Evolutionary conservation across 1,284 basidiomycete species (phyloP).

Genomic region (Coniferiporia sulphurascens): DNA sequence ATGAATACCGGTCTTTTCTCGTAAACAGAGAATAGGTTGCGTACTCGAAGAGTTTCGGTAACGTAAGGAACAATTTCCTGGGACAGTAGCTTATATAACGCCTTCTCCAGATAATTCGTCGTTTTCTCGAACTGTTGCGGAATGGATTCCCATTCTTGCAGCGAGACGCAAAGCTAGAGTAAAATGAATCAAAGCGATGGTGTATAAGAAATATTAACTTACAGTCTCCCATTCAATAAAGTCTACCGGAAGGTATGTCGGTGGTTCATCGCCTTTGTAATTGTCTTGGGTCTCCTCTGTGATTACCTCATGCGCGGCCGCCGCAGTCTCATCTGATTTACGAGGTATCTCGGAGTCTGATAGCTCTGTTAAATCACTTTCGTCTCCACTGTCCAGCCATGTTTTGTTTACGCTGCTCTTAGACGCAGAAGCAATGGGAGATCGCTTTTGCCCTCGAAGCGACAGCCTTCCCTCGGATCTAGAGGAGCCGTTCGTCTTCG

Average conservation of each 20-base stretch:
- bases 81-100: conserved; percentile 63
- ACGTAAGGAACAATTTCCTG: conserved; percentile 65
- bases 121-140: conserved; percentile 67
- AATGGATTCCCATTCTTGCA: conserved; percentile 76
- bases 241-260: conserved; percentile 34
- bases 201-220: conserved; percentile 26
- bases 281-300: conserved; percentile 16
- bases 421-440: not conserved
- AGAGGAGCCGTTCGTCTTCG: not conserved
- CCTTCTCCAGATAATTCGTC: conserved; percentile 75
- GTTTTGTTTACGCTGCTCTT: conserved; percentile 35
- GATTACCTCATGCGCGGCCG: conserved; percentile 16
- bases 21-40: conserved; percentile 22
- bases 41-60: conserved; percentile 56
- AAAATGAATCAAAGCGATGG: not conserved
- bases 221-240: conserved; percentile 86
- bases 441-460: not conserved
- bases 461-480: conserved; percentile 21
- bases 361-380: conserved; percentile 69
- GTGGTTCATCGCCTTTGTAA: conserved; percentile 22
- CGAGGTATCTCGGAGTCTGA: conserved; percentile 35
- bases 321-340: conserved; percentile 19
- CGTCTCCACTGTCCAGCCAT: conserved; percentile 51
- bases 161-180: conserved; percentile 69
- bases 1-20: not conserved